These are phyloP conservation scores for Tranzscheliella williamsii DNA, from an alignment of 1,284 basidiomycete species.

Conservation along the genomic window DNA sequence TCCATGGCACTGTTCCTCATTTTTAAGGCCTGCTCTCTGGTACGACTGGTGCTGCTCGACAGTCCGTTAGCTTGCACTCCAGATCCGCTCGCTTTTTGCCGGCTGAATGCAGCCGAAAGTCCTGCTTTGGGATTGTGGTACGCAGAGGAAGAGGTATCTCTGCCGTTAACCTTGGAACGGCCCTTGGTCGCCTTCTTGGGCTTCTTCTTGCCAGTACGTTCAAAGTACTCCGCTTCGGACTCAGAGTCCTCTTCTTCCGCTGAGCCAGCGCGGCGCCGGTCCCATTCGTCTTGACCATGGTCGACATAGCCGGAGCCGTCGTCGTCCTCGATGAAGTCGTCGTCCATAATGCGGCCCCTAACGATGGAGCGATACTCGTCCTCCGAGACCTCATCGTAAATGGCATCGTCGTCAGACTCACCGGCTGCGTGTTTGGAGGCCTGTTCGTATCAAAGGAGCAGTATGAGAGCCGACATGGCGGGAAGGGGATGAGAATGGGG, in stretches of 20 bases:
- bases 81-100: conserved; percentile 14
- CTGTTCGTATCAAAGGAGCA: background rate
- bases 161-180: conserved; percentile 24
- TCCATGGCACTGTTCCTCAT: conserved; percentile 7
- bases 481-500: no score
- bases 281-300: conserved; percentile 93
- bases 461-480: no score
- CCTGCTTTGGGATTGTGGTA: conserved; percentile 17
- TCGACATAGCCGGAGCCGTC: conserved; percentile 90
- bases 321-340: conserved; percentile 92
- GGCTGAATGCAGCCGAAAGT: conserved; percentile 33
- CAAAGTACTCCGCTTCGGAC: conserved; percentile 55
- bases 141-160: conserved; percentile 4
- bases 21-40: conserved; percentile 12
- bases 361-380: conserved; percentile 88
- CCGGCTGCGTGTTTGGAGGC: conserved; percentile 8
- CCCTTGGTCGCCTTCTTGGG: conserved; percentile 49
- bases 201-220: conserved; percentile 55
- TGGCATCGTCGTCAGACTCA: conserved; percentile 58
- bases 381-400: conserved; percentile 93
- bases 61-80: background rate
- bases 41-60: background rate
- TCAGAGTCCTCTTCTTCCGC: conserved; percentile 60
- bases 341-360: conserved; percentile 77
- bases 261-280: conserved; percentile 32